phyloP scores from a whole-genome alignment of 208 protist species.

The Leishmania tarentolae region DNA sequence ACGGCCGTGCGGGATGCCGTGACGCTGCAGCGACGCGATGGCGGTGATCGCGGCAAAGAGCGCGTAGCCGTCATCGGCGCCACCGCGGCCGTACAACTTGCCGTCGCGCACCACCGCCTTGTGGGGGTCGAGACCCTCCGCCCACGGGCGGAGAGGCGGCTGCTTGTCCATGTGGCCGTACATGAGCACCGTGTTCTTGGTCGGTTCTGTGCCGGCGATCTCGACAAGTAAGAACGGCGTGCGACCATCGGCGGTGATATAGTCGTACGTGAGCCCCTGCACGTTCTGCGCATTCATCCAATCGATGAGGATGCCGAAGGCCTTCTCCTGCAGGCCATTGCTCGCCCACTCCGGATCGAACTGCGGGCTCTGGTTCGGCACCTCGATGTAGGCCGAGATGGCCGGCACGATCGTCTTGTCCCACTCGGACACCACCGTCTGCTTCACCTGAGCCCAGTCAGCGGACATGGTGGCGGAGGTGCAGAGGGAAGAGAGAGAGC shows the following conservation, averaged over 20 bases:
- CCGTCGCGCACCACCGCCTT: constrained; percentile 81
- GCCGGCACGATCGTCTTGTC: constrained; percentile 82
- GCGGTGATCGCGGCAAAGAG: constrained; percentile 75
- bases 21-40: constrained; percentile 74
- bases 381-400: constrained; percentile 88
- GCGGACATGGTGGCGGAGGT: constrained; percentile 5
- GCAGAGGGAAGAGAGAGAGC: constrained; percentile 3
- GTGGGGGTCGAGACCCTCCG: constrained; percentile 86
- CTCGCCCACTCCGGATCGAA: constrained; percentile 88
- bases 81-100: constrained; percentile 93
- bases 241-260: constrained; percentile 66
- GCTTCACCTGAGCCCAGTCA: constrained; percentile 60
- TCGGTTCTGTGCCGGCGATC: constrained; percentile 63
- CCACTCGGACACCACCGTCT: constrained; percentile 74
- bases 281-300: constrained; percentile 87
- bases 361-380: constrained; percentile 94
- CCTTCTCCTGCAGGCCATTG: constrained; percentile 90
- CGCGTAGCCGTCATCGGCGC: constrained; percentile 92
- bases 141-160: constrained; percentile 93
- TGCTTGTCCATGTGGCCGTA: constrained; percentile 98
- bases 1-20: constrained; percentile 81
- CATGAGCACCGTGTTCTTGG: constrained; percentile 84
- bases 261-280: constrained; percentile 73
- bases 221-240: constrained; percentile 90
- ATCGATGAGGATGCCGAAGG: constrained; percentile 82